Base-by-base conservation (phyloP, 2,329 filamentous ascomycete species). In the Calcarisporium arbuscula region DNA sequence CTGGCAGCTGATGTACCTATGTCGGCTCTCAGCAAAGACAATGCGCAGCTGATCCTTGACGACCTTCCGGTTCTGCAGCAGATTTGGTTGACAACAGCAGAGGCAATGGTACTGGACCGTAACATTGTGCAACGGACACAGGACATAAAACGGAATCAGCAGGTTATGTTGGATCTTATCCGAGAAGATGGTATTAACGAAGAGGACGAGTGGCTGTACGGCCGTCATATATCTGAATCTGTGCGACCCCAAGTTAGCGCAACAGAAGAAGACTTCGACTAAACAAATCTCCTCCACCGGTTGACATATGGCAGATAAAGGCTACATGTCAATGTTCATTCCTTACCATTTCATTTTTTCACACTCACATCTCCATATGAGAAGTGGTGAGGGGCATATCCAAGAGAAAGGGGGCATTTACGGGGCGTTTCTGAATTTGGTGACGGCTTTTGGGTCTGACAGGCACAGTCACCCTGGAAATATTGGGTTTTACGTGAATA, bases 171-270 rank as follows among this genome's bases (percentile, higher is more conserved):
- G 35, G 74, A 80, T 40, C 60, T 82, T n/a, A 80, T 82, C 43
- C 67, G 70, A 31, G 76, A 80, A 40, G 72, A 79, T 35, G 74
- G 72, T 14, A 56, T 70, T 15, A 68, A 69, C 15, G 70, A 75
- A 36, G 68, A 77, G 50, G 77, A 81, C 41, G 70, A 79, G 44
- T 81, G 77, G 74, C 69, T 70, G 61, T 78, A 78, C 45, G 73
- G 74, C 29, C 65, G 65, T 33, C 60, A 57, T 21, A 64, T 67
- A 3, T 65, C 70, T n/a, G 70, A 71, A 20, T 72, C 70, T n/a
- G 62, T 77, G 30, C 64, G 67, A 23, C 72, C 72, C 23, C 65
- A 69, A 10, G 49, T 64, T 2, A 66, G 68, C 40, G 63, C 62
- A 16, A 69, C 68, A 36, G 70, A 75, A 42, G 72, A 76, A 38